These are phyloP conservation scores for Nothophytophthora sp. DNA, from an alignment of 352 stramenopile genomes.

Conservation along the genomic window DNA sequence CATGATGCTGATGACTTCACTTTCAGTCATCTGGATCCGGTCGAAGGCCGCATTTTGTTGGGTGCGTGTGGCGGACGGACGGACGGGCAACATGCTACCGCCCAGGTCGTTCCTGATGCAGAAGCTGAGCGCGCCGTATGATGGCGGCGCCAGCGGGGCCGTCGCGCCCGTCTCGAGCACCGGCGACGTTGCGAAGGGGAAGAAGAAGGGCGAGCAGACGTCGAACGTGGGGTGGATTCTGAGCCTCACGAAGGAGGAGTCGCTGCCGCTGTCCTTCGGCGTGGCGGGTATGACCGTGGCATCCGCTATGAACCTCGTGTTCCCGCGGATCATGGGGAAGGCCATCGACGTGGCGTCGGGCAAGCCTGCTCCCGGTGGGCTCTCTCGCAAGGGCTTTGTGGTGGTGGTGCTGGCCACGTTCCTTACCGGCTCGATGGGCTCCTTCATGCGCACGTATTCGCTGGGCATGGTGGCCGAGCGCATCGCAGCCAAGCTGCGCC, in stretches of 20 bases:
- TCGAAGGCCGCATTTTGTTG: neutral
- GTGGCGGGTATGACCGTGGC: slow-evolving; percentile 83
- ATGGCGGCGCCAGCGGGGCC: slow-evolving; percentile 15
- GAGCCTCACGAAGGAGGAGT: slow-evolving; percentile 68
- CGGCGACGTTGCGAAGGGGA: slow-evolving; percentile 1
- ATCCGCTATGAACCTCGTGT: slow-evolving; percentile 88
- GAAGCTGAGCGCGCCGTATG: slow-evolving; percentile 48
- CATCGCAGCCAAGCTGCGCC: slow-evolving; percentile 80
- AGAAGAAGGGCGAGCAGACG: slow-evolving; percentile 5
- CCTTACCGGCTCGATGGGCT: slow-evolving; percentile 79
- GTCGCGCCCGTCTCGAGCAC: neutral
- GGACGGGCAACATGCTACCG: slow-evolving; percentile 42
- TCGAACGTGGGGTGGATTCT: slow-evolving; percentile 74
- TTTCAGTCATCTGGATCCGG: no score
- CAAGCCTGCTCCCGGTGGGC: slow-evolving; percentile 61
- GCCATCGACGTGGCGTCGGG: slow-evolving; percentile 84
- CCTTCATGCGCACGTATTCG: slow-evolving; percentile 88
- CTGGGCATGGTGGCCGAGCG: slow-evolving; percentile 88
- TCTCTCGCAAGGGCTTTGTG: slow-evolving; percentile 88
- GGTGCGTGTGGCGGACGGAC: neutral
- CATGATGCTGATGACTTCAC: neutral
- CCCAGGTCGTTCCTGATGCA: slow-evolving; percentile 73
- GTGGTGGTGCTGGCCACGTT: slow-evolving; percentile 86
- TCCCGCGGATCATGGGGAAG: slow-evolving; percentile 90
- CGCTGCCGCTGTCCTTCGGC: slow-evolving; percentile 59